phyloP scores from a whole-genome alignment of 257 asterid species.

The Verbena officinalis region DNA sequence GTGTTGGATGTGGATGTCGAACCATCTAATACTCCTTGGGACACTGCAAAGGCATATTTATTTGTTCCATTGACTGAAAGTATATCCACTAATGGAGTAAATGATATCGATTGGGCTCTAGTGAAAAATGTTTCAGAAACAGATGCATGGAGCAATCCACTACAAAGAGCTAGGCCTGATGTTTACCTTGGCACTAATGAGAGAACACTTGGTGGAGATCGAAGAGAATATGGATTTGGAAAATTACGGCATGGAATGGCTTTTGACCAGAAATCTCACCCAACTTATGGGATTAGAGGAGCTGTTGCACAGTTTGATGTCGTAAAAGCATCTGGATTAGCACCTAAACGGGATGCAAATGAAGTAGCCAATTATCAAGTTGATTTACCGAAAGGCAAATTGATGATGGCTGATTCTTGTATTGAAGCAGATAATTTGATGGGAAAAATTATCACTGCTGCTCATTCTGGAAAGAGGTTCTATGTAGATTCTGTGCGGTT shows the following conservation, averaged over 20 bases:
- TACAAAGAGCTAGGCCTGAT: conserved; percentile 98
- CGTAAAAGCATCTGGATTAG: conserved; percentile 94
- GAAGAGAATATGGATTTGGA: conserved; percentile 94
- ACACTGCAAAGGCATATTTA: conserved; percentile 86
- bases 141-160: conserved; percentile 91
- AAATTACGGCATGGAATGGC: conserved; percentile 89
- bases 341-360: conserved; percentile 53
- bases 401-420: conserved; percentile 85
- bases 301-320: conserved; percentile 94
- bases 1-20: conserved; percentile 99
- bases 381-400: conserved; percentile 49
- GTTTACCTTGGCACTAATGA: conserved; percentile 97
- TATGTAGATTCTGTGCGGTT: conserved; percentile 88
- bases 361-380: conserved; percentile 44
- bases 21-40: conserved; percentile 98
- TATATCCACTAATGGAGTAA: conserved; percentile 43
- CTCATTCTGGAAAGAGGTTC: conserved; percentile 99
- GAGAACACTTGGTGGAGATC: conserved; percentile 91
- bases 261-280: conserved; percentile 80
- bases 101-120: conserved; percentile 75
- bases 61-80: conserved; percentile 70
- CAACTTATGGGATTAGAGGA: conserved; percentile 97
- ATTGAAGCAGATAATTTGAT: conserved; percentile 64
- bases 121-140: conserved; percentile 63
- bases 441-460: conserved; percentile 92